A percentile compares a stretch with the other conserved stretches of the same genome.
Evolutionary conservation across 176 grass and related monocot species (phyloP).

Genomic region (Zea luxurians): DNA sequence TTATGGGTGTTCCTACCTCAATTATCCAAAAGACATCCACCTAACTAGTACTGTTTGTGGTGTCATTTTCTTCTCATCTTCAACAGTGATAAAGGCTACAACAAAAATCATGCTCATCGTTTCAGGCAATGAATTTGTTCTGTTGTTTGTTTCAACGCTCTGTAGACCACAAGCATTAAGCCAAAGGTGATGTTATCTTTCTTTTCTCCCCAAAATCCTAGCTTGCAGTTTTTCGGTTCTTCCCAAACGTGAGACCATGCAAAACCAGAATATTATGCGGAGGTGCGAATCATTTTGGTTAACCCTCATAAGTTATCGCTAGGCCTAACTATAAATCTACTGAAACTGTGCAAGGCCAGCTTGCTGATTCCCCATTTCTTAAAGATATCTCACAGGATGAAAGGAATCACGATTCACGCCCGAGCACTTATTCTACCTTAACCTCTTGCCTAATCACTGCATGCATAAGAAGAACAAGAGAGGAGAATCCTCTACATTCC

Average conservation of each 20-base stretch:
- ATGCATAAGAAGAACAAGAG: not conserved
- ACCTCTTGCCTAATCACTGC: not conserved
- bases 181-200: not conserved
- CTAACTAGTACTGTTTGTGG: not conserved
- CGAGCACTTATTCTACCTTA: not conserved
- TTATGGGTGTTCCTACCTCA: not conserved
- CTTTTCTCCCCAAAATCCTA: not conserved
- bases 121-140: not conserved
- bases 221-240: not conserved
- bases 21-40: not conserved
- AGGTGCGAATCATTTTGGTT: not conserved
- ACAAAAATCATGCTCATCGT: not conserved
- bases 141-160: not conserved
- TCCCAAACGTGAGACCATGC: not conserved
- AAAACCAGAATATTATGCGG: not conserved
- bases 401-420: not conserved
- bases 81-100: not conserved
- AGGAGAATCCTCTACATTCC: not conserved
- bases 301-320: not conserved
- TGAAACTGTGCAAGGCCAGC: not conserved
- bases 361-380: conserved; percentile 1
- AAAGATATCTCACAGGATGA: not conserved
- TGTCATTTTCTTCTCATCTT: not conserved
- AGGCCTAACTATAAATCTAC: not conserved
- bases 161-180: not conserved